A percentile compares a stretch with the other conserved stretches of the same genome.
Conservation (phyloP, 805 yeast species). For the Kregervanrija delftensis region DNA sequence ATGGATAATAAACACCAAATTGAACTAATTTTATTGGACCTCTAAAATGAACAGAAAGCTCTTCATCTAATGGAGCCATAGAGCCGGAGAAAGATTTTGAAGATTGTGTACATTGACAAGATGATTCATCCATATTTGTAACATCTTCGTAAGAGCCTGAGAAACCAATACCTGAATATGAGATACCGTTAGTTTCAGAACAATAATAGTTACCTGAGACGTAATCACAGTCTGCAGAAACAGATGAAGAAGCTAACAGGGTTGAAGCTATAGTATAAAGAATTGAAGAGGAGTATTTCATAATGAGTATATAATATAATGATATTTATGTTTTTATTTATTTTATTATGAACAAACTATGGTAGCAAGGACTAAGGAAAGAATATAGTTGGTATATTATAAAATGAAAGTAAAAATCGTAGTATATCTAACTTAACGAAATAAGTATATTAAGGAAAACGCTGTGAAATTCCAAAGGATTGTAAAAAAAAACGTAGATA, state of each 20-base stretch:
- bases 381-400: not conserved
- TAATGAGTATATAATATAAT: not conserved
- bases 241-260: slow-evolving; percentile 16
- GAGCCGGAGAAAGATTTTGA: slow-evolving; percentile 58
- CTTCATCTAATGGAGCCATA: slow-evolving; percentile 78
- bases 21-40: slow-evolving; percentile 77
- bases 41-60: slow-evolving; percentile 82
- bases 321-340: too few relatives aligned
- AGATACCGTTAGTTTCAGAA: slow-evolving; percentile 49
- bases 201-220: slow-evolving; percentile 83
- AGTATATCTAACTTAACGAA: not conserved
- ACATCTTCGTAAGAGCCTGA: slow-evolving; percentile 74
- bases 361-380: not conserved
- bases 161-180: slow-evolving; percentile 64
- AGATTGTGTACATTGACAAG: slow-evolving; percentile 66
- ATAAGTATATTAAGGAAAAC: not conserved
- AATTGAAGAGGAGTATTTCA: slow-evolving; percentile 11
- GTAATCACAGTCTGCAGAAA: slow-evolving; percentile 24
- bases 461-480: not conserved
- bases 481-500: not conserved
- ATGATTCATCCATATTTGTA: slow-evolving; percentile 52
- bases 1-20: slow-evolving; percentile 85
- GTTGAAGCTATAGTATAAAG: slow-evolving; percentile 8
- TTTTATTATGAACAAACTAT: too few relatives aligned
- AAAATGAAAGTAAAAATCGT: not conserved